A percentile compares a stretch with the other conserved stretches of the same genome.
Conservation (phyloP, 345 rosid genomes). For the Brassica juncea region DNA sequence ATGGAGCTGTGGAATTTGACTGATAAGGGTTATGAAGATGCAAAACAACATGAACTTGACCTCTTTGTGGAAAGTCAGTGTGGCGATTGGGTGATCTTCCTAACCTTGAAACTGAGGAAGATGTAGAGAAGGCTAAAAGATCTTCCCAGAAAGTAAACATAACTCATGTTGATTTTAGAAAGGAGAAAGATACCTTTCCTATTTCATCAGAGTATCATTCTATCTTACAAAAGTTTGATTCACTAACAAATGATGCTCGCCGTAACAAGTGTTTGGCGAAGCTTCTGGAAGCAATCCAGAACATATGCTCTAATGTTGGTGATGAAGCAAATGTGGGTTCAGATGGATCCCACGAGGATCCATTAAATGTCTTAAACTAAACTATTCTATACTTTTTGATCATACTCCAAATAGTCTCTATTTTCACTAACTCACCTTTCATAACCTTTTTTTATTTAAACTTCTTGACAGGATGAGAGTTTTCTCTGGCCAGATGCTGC, state of each 20-base stretch:
- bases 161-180: conserved; percentile 74
- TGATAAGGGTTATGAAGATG: conserved; percentile 74
- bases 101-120: conserved; percentile 53
- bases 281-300: conserved; percentile 79
- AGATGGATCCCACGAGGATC: conserved; percentile 48
- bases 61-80: conserved; percentile 72
- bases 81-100: conserved; percentile 68
- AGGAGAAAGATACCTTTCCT: conserved; percentile 63
- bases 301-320: conserved; percentile 54
- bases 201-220: conserved; percentile 54
- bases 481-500: not conserved
- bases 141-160: conserved; percentile 46
- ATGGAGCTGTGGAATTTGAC: conserved; percentile 73
- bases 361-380: conserved; percentile 43
- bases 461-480: conserved; percentile 42
- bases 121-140: conserved; percentile 44
- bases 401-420: conserved; percentile 3
- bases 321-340: conserved; percentile 47
- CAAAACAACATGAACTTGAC: conserved; percentile 70
- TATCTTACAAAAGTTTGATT: conserved; percentile 61
- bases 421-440: conserved; percentile 2
- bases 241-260: conserved; percentile 67
- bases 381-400: not conserved
- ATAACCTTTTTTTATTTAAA: conserved; percentile 4
- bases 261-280: conserved; percentile 90